Evolutionary conservation across 1,139 yeast genomes (phyloP), one percentile per base, ranked within the genome.

Genomic region (Geotrichum europaeum): DNA sequence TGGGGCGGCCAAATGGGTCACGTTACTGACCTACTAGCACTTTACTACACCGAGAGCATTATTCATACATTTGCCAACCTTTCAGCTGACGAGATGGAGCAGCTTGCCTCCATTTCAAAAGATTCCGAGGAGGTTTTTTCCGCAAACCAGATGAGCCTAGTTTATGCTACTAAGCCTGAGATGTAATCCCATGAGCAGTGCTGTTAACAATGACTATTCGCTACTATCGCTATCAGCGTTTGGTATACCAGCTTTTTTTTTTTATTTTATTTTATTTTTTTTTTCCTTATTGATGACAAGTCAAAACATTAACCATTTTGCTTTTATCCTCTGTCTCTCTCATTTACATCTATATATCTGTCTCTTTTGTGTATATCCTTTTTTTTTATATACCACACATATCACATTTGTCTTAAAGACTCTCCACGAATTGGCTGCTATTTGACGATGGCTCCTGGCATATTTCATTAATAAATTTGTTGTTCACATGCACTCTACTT

Each of bases 1-100:
- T 72, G 75, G 75, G 72, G 73, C 4, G 75, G 75, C 22, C 70
- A 66, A 47, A 63, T 70, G 18, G 74, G 75, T 24, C 70, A 70
- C 51, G 59, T 72, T 49, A 69, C 74, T 2, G 74, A 72, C 45
- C 65, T 72, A 22, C 58, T 71, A 50, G 64, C 69, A 5, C 61
- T 69, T 51, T 70, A 68, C 61, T 72, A 70, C 56, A 58, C 68
- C 10, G 72, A 71, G 50, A 62, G 71, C 22, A 63, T 73, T 63
- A 65, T 70, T 50, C 58, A 65, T 6, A 60, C 63, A 10, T 72
- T 69, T 61, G 67, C 70, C 4, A 67, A 68, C 28, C 63, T 69
- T 22, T 60, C 66, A 5, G 60, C 66, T 4, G 70, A 66, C 20
- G 74, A 72, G 55, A 57, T 63, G 52, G 62, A 61, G 50, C 45